These are phyloP conservation scores for Cyclanthera cordifolia DNA, from an alignment of 306 rosid species.

Conservation along the genomic window DNA sequence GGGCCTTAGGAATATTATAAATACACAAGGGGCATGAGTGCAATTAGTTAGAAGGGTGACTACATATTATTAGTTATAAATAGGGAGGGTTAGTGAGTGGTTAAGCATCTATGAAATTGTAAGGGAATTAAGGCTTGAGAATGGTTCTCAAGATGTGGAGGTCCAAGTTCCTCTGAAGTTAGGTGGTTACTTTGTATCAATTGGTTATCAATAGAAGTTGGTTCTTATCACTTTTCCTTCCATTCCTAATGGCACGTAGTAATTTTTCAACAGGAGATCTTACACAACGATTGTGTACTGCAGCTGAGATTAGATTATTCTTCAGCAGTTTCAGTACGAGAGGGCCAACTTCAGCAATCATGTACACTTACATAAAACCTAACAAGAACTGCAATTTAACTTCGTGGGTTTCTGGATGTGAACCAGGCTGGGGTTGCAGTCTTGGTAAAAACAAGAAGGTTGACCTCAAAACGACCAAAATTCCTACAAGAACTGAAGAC, in stretches of 20 bases:
- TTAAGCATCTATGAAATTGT: too few species aligned
- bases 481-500: conserved; percentile 35
- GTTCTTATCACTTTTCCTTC: background rate
- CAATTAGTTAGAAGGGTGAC: too few species aligned
- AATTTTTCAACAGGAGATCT: conserved; percentile 43
- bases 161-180: too few species aligned
- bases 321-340: conserved; percentile 28
- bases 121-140: too few species aligned
- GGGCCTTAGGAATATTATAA: too few species aligned
- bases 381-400: conserved; percentile 63
- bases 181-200: too few species aligned
- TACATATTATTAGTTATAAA: too few species aligned
- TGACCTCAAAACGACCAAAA: conserved; percentile 24
- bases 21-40: too few species aligned
- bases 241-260: conserved; percentile 13
- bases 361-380: conserved; percentile 36
- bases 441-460: conserved; percentile 3
- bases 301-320: conserved; percentile 46
- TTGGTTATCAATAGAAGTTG: too few species aligned
- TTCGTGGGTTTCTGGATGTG: conserved; percentile 62
- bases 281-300: conserved; percentile 40
- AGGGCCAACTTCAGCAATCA: conserved; percentile 13
- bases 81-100: too few species aligned
- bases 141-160: too few species aligned
- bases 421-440: conserved; percentile 84